Evolutionary conservation across 2,329 filamentous ascomycete genomes (phyloP).

Genomic region (Colletotrichum viniferum): DNA sequence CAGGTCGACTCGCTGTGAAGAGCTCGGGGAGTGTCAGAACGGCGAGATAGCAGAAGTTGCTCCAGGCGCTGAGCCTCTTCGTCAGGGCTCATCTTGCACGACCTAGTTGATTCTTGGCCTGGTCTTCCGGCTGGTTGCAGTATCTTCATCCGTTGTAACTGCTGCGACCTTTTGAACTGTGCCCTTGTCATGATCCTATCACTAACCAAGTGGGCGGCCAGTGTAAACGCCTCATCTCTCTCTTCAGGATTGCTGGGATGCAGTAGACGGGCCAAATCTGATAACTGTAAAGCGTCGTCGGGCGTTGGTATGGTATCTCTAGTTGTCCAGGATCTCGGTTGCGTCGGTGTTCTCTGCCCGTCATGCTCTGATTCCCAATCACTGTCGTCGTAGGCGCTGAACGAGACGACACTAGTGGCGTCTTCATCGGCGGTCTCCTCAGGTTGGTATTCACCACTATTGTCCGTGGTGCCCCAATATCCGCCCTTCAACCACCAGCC

Average conservation of each 20-base stretch:
- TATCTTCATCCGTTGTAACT: conserved; percentile 72
- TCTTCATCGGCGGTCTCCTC: conserved; percentile 67
- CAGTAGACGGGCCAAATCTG: conserved; percentile 78
- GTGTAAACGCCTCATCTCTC: conserved; percentile 77
- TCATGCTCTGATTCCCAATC: conserved; percentile 55
- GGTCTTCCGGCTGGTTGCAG: conserved; percentile 53
- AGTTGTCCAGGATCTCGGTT: conserved; percentile 43
- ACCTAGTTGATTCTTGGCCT: conserved; percentile 30
- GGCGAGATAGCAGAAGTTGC: conserved; percentile 61
- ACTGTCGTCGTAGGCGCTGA: conserved; percentile 45
- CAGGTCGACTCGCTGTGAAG: conserved; percentile 48
- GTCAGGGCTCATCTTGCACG: conserved; percentile 52
- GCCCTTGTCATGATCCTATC: conserved; percentile 81
- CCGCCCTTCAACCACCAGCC: conserved; percentile 83
- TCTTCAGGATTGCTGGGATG: conserved; percentile 80
- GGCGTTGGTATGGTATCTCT: conserved; percentile 61
- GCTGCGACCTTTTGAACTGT: conserved; percentile 70
- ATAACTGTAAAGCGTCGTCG: conserved; percentile 68
- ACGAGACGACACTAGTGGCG: conserved; percentile 79
- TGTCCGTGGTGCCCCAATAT: conserved; percentile 83
- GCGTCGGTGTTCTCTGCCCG: conserved; percentile 74
- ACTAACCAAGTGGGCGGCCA: conserved; percentile 79
- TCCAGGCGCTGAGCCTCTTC: conserved; percentile 67
- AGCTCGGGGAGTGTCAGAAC: conserved; percentile 28
- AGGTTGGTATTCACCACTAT: conserved; percentile 78